Base-by-base conservation (phyloP, 208 protist species). In the Acanthamoeba sp. region DNA sequence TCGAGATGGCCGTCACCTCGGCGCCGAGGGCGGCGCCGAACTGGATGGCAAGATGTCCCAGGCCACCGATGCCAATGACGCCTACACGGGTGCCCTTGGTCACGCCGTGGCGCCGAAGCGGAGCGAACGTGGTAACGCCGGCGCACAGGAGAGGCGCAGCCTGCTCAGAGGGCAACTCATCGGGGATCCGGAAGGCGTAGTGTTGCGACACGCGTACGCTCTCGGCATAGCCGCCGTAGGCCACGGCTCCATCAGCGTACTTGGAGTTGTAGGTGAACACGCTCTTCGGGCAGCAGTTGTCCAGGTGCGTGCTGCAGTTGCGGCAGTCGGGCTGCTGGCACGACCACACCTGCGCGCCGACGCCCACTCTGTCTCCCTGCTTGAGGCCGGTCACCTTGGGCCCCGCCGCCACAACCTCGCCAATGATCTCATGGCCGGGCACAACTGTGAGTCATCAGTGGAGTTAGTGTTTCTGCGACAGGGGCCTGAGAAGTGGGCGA, bases 1-100 rank as follows among this genome's bases (percentile, higher is more conserved):
- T 89, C 34, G 95, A 96, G 59, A 96, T 92, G 87, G 95, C 95
- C 2, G 93, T 95, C 29, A 96, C 95, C 42, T 96, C 45, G 91
- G 69, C 82, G 38, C 93, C 93, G 32, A 96, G 64, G 4, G 93
- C 93, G 27, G 73, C 16, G 18, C 85, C 87, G 42, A 96, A 94
- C 93, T 95, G 93, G 7, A 96, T 7, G 38, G 29, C 95, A 10
- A 95, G 73, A 48, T 96, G 95, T 16, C 95, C 95, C 24, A 96
- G 85, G 32, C 95, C 95, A 27, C 95, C 95, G 34, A 96, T 96
- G 64, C 95, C 94, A 42, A 96, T 27, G 29, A 96, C 52, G 38
- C 91, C 95, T 5, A 96, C 94, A 32, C 66, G 48, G 5, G 80
- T 55, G 50, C 95, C 95, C 16, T 42, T 42, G 50, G 24, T 48